Conservation (phyloP, 75 land plant species). For the Picea sitchensis region DNA sequence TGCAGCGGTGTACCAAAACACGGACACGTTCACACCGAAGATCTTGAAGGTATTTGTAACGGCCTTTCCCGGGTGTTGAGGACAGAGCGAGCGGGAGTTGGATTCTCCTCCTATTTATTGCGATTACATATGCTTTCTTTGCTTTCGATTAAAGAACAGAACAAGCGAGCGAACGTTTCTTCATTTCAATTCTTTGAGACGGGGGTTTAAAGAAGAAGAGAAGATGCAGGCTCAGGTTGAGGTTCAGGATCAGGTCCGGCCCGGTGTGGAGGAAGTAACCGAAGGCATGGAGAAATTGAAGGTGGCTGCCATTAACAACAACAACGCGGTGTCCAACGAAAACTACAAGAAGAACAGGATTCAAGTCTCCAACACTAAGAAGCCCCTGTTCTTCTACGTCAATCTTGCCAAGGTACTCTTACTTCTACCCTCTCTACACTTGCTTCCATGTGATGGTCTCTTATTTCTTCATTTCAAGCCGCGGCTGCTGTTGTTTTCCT, state of each 20-base stretch:
- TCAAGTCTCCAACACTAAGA: constrained; percentile 73
- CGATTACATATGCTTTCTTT: too few species aligned
- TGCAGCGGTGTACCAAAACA: too few species aligned
- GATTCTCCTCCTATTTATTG: too few species aligned
- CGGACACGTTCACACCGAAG: neutral
- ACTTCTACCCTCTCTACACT: neutral
- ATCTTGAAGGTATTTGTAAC: neutral
- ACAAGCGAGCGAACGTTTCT: too few species aligned
- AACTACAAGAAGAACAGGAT: constrained; percentile 50
- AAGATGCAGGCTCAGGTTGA: neutral
- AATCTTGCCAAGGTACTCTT: constrained; percentile 62
- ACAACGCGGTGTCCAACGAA: neutral
- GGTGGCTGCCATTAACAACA: neutral
- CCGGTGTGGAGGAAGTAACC: neutral
- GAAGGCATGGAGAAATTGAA: neutral
- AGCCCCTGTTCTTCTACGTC: constrained; percentile 73
- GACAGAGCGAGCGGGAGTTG: too few species aligned
- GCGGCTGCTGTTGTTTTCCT: neutral
- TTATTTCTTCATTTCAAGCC: neutral
- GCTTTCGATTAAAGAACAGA: too few species aligned
- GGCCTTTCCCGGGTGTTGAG: neutral
- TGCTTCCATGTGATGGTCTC: neutral
- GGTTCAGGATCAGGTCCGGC: neutral
- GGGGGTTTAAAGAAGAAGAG: neutral
- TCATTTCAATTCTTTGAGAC: neutral